These are phyloP conservation scores for Malus hybrid DNA, from an alignment of 331 rosid species.

Conservation along the genomic window DNA sequence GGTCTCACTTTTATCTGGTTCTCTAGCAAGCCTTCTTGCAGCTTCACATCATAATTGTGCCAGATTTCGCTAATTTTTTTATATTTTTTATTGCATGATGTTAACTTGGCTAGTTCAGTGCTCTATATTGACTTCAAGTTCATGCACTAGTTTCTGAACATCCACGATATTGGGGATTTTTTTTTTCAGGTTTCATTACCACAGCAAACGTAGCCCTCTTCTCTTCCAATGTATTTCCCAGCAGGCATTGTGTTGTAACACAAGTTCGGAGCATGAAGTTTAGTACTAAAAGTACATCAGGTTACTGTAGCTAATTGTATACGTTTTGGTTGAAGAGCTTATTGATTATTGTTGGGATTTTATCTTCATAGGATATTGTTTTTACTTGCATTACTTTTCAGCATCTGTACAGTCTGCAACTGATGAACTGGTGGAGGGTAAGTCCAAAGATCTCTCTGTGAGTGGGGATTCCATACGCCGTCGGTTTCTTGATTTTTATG, in stretches of 20 bases:
- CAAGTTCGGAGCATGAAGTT: conserved; percentile 11
- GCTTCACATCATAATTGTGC: not conserved
- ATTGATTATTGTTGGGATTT: not conserved
- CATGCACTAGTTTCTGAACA: conserved; percentile 15
- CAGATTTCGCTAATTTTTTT: not conserved
- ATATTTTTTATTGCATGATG: not conserved
- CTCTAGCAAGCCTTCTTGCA: not conserved
- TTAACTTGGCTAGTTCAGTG: not conserved
- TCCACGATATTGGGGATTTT: not conserved
- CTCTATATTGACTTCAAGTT: not conserved
- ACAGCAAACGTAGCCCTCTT: conserved; percentile 14
- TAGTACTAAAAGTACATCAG: conserved; percentile 36
- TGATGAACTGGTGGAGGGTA: conserved; percentile 26
- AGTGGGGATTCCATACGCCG: conserved; percentile 73
- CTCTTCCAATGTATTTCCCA: conserved; percentile 18
- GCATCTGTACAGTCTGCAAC: conserved; percentile 43
- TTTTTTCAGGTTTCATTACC: conserved; percentile 24
- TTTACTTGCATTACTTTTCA: conserved; percentile 28
- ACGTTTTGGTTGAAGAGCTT: conserved; percentile 10
- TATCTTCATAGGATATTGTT: not conserved
- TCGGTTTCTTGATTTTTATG: conserved; percentile 63
- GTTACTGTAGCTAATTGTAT: conserved; percentile 29
- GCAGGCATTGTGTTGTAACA: conserved; percentile 12
- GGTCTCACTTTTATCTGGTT: not conserved
- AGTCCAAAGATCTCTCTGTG: conserved; percentile 25